Conservation (phyloP, 495 filamentous ascomycete genomes). For the Trichoderma parareesei region DNA sequence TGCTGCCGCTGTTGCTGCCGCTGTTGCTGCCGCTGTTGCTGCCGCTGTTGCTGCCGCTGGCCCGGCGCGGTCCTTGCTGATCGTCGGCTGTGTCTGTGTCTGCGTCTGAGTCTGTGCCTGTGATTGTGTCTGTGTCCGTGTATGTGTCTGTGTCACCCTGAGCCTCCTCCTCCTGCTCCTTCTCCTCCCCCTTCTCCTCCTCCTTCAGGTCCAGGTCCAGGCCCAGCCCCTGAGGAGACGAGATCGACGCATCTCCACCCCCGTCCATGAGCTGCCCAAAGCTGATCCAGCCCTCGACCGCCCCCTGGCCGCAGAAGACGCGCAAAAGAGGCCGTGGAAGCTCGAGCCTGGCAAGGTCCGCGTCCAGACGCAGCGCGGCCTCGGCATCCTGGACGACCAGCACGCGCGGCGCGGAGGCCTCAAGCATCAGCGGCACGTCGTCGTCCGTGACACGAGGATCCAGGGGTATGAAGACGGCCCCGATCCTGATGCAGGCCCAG, state of each 20-base stretch:
- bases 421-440: constrained; percentile 19
- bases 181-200: no score
- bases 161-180: background rate
- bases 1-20: constrained; percentile 4
- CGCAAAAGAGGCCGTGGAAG: background rate
- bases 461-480: constrained; percentile 23
- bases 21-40: background rate
- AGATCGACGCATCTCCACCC: background rate
- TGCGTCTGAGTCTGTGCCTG: background rate
- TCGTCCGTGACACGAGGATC: constrained; percentile 21
- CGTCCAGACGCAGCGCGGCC: constrained; percentile 6
- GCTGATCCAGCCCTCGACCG: constrained; percentile 7
- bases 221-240: background rate
- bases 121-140: no score
- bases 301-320: background rate
- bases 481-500: constrained; percentile 25
- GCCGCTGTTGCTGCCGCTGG: constrained; percentile 1
- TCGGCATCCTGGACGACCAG: constrained; percentile 22
- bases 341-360: background rate
- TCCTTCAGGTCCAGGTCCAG: no score
- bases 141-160: background rate
- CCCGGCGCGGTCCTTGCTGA: constrained; percentile 6
- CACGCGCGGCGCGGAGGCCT: constrained; percentile 15
- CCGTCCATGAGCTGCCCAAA: background rate
- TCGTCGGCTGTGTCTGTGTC: background rate